Percentiles rank a stretch among this genome's conserved stretches.
These are phyloP conservation scores for Hyphopichia khmerensis DNA, from an alignment of 1,139 yeast genomes.

Conservation along the genomic window DNA sequence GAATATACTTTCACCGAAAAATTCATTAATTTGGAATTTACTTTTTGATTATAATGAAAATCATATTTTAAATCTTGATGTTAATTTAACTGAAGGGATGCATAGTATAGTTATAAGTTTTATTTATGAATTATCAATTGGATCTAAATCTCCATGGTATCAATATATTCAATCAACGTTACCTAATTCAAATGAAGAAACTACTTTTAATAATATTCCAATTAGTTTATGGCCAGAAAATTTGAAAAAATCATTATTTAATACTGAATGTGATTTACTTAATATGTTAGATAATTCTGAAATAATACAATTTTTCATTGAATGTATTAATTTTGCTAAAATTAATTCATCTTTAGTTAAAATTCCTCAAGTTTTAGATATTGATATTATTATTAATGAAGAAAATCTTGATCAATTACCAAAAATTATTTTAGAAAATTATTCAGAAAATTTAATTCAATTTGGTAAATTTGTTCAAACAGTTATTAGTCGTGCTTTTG, in stretches of 20 bases:
- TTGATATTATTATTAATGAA: constrained; percentile 7
- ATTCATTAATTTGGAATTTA: constrained; percentile 66
- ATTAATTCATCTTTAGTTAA: constrained; percentile 22
- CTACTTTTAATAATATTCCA: constrained; percentile 38
- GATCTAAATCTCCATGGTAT: constrained; percentile 72
- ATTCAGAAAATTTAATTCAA: constrained; percentile 23
- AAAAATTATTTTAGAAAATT: constrained; percentile 9
- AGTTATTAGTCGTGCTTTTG: constrained; percentile 77
- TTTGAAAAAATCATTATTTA: constrained; percentile 48
- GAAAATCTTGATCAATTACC: constrained; percentile 6
- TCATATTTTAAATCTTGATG: constrained; percentile 14
- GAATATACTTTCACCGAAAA: constrained; percentile 54
- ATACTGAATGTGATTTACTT: constrained; percentile 67
- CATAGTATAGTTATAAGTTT: constrained; percentile 66
- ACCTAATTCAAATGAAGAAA: constrained; percentile 21
- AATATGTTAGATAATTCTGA: constrained; percentile 65
- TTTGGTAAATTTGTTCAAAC: constrained; percentile 57
- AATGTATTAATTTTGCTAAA: constrained; percentile 51
- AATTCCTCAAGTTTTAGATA: constrained; percentile 39
- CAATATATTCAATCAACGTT: constrained; percentile 60
- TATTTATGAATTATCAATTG: constrained; percentile 60
- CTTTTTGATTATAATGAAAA: constrained; percentile 50
- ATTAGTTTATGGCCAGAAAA: constrained; percentile 64
- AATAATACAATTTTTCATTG: constrained; percentile 51
- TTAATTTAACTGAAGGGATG: constrained; percentile 53